Evolutionary conservation across 2,329 filamentous ascomycete genomes (phyloP).

Genomic region (Teratosphaeria nubilosa): DNA sequence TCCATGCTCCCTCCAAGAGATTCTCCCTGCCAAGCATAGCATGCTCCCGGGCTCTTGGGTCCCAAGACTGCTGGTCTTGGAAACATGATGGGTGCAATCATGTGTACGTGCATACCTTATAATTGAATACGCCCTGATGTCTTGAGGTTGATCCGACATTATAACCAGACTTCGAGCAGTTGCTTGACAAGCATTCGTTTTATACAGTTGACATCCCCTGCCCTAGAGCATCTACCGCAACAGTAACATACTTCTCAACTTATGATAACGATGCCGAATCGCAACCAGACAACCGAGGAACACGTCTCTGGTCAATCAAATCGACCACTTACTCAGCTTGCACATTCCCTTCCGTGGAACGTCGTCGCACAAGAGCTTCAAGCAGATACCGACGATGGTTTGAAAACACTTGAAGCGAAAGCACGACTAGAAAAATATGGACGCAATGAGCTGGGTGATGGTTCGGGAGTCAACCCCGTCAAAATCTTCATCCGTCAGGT

Average conservation of each 20-base stretch:
- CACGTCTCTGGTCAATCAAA: slow-evolving; percentile 28
- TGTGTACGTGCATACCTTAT: too few species aligned
- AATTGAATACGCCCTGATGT: too few species aligned
- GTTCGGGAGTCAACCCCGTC: slow-evolving; percentile 55
- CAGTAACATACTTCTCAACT: too few species aligned
- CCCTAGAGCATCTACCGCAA: too few species aligned
- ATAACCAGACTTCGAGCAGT: too few species aligned
- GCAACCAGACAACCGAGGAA: slow-evolving; percentile 4
- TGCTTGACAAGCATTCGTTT: too few species aligned
- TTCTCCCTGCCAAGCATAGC: background rate
- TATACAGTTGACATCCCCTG: too few species aligned
- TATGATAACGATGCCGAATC: background rate
- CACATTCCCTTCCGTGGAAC: slow-evolving; percentile 50
- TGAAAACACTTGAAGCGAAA: slow-evolving; percentile 51
- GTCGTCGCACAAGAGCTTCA: slow-evolving; percentile 47
- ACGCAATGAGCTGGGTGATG: slow-evolving; percentile 60
- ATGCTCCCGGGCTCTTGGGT: background rate
- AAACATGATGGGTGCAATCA: too few species aligned
- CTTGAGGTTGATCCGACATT: too few species aligned
- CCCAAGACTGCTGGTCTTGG: background rate
- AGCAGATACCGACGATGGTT: slow-evolving; percentile 57
- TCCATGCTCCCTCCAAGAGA: too few species aligned
- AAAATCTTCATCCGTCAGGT: slow-evolving; percentile 65
- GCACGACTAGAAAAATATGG: slow-evolving; percentile 52
- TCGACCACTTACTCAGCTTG: slow-evolving; percentile 49